Evolutionary conservation across 768 basidiomycete genomes (phyloP), one percentile per base, ranked within the genome.

Genomic region (Pisolithus tinctorius): DNA sequence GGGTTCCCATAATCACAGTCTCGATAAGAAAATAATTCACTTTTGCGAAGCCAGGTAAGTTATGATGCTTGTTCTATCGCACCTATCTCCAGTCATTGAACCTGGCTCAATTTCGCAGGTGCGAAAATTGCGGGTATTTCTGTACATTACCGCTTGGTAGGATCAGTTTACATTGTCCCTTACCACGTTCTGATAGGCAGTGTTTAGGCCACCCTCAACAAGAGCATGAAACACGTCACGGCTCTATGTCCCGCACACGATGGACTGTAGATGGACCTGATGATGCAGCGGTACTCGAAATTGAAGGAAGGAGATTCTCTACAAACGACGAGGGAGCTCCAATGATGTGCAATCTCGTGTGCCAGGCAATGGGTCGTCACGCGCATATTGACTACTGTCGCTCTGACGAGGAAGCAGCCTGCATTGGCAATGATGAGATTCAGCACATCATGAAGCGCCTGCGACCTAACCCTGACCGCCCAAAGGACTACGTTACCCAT

Each of bases 151-250:
- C 78, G 0, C 63, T 74, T 46, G 76, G 79, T 79, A 52, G 30
- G 62, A 27, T 26, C 14, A 6, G 9, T 45, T 27, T 6, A 26
- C 13, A n/a, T 17, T 11, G 2, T 26, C 16, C 17, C n/a, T 45
- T 25, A 1, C 14, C 5, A 17, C 43, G 17, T 6, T 5, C 23
- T 45, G 26, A 45, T n/a, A 4, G 6, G 17, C 10, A 6, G 43
- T 6, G 17, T 34, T 8, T 40, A 84, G 82, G 77, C 0, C 83
- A 84, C 51, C 50, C 78, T 0, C 81, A 84, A 51, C 71, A 75
- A 54, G 78, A 81, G 42, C 82, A 84, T 37, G 81, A 82, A 41
- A 84, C 82, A 0, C 71, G 71, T 14, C 82, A 84, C 51, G 83
- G 82, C 5, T 82, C 80, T 1, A 83, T 83, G 81, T 76, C 79